phyloP scores from a whole-genome alignment of 306 rosid species.

The Sesbania bispinosa region DNA sequence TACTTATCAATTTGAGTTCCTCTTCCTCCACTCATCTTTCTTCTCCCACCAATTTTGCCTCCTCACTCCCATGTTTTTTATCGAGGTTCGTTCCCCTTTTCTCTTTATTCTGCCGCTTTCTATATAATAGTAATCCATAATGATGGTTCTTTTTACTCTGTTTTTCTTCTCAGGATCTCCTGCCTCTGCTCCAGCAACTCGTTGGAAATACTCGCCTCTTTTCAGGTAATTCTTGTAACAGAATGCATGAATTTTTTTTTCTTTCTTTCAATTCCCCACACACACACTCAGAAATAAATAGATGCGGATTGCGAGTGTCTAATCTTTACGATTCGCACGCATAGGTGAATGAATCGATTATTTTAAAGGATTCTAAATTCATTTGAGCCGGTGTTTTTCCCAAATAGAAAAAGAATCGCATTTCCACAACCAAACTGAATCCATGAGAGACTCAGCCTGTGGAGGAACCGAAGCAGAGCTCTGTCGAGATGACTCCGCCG shows the following conservation, averaged over 20 bases:
- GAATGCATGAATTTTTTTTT: background rate
- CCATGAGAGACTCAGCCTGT: slow-evolving; percentile 58
- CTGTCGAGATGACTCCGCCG: slow-evolving; percentile 70
- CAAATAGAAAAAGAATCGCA: slow-evolving; percentile 30
- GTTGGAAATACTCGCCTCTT: slow-evolving; percentile 15
- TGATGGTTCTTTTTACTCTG: background rate
- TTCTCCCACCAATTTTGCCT: background rate
- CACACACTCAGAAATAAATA: background rate
- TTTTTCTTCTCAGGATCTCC: slow-evolving; percentile 55
- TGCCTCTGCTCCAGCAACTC: slow-evolving; percentile 48
- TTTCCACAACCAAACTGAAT: slow-evolving; percentile 37
- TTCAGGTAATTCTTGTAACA: slow-evolving; percentile 43
- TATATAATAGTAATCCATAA: background rate
- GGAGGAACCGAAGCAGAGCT: slow-evolving; percentile 37
- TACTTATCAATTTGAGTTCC: background rate
- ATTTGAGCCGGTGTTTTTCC: slow-evolving; percentile 8
- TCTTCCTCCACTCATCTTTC: background rate
- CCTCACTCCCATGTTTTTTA: slow-evolving; percentile 45
- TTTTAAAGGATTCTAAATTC: slow-evolving; percentile 22
- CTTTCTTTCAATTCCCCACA: background rate
- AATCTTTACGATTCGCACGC: background rate
- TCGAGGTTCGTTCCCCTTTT: slow-evolving; percentile 47
- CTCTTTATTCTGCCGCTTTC: background rate
- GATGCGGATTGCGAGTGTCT: background rate
- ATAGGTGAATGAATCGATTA: background rate